Base-by-base conservation (phyloP, 202 grass and related monocot species). In the Sporobolus alterniflorus region DNA sequence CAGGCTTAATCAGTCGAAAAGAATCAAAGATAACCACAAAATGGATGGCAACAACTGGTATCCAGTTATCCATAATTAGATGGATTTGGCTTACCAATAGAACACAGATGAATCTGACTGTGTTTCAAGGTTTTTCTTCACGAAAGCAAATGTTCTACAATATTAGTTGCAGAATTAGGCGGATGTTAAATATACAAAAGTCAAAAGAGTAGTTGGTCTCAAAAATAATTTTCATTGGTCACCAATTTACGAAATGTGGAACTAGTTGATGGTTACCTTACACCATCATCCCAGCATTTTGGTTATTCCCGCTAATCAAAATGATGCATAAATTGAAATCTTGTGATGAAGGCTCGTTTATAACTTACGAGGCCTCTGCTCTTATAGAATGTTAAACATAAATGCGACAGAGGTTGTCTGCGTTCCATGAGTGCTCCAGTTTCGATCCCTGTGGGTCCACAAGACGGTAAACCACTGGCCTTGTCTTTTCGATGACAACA, bases 1-100 rank as follows among this genome's bases (percentile, higher is more conserved):
- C 73, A 67, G 24, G 80, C 16, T 77, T 22, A 50, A 62, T 52
- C 51, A 76, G 64, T 28, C 20, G 4, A 42, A 60, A 60, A n/a
- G n/a, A n/a, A n/a, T n/a, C n/a, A n/a, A n/a, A 51, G 30, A 13
- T 62, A 60, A 61, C 1, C 24, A 7, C 28, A 13, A 79, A 73
- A 12, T 26, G 3, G n/a, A 15, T 57, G 5, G 41, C 4, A 41
- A 49, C 28, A 67, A 57, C 21, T 29, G 8, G 11, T 5, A 16
- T 18, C 49, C 25, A 43, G n/a, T 76, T 44, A 0, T 16, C 0
- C 1, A 7, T 32, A 30, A 22, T 9, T 2, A 21, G 2, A 3
- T 77, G 57, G 26, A 48, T 64, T 33, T 48, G 10, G 18, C 25
- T 48, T 64, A 64, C 3, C 41, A 64, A 9, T n/a, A 32, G 25